Base-by-base conservation (phyloP, 805 yeast species). In the Sungouiozyma ichnusensis region DNA sequence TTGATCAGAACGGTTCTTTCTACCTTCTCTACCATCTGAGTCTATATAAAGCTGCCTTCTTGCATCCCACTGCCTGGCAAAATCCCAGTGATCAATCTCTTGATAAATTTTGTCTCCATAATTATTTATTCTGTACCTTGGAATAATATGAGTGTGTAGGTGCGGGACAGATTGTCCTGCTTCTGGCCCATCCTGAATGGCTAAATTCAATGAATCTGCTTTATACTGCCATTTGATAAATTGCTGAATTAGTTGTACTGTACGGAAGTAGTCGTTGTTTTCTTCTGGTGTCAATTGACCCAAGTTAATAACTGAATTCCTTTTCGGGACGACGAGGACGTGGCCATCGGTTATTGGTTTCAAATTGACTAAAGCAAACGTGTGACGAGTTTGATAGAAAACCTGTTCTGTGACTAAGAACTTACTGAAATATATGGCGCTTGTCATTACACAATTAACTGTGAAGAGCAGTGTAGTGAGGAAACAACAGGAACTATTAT, bases 121-220 rank as follows among this genome's bases (percentile, higher is more conserved):
- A 45, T 78, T 81, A 37, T 69, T 60, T 11, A 60, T 48, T 39
- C 67, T 69, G 57, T 72, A 78, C 34, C 99, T 71, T 5, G 99
- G 99, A 16, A 92, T 87, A 16, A 92, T 65, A 59, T 92, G 99
- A 16, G 95, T 82, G 60, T 92, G 98, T 20, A 90, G 71, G 62
- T 92, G 98, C 4, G 97, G 95, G 2, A 92, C 80, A n/a, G 88
- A 76, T 58, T 92, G 98, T 3, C 98, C 98, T 1, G 97, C 90
- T 39, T 86, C 86, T 0, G 87, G 84, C 0, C 98, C 98, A 58
- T 92, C 99, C 60, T 92, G 99, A 45, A 94, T 85, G 9, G 97
- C 90, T 33, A 92, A 72, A 57, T 94, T 94, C 45, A 87, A 56
- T 1, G 95, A 70, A 51, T 88, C 94, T 2, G 96, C 94, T 31